Conservation (phyloP, 2,329 filamentous ascomycete genomes). For the Chrysoporthe austroafricana region DNA sequence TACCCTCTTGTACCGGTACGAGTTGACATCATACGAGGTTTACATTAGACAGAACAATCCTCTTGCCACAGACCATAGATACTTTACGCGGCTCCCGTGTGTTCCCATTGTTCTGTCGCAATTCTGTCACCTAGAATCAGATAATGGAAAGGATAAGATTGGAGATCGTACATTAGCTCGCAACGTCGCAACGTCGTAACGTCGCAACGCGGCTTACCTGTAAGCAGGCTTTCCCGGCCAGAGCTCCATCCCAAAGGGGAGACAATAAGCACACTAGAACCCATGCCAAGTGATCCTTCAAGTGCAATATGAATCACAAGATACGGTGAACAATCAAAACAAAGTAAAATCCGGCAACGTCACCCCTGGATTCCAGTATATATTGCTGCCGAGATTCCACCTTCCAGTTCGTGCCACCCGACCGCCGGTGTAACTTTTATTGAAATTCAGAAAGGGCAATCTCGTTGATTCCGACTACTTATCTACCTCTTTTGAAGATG, state of each 20-base stretch:
- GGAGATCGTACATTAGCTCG: too few species aligned
- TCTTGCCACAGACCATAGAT: too few species aligned
- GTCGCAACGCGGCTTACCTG: background rate
- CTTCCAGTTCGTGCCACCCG: background rate
- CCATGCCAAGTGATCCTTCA: constrained; percentile 5
- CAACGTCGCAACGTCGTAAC: background rate
- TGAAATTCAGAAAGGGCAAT: background rate
- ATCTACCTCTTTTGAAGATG: background rate
- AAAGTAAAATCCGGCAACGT: background rate
- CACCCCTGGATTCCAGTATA: background rate
- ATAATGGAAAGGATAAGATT: too few species aligned
- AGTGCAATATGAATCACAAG: background rate
- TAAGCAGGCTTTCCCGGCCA: background rate
- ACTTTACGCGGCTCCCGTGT: too few species aligned
- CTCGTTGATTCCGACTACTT: background rate
- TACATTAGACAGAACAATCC: too few species aligned
- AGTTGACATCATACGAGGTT: too few species aligned
- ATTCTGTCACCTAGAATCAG: too few species aligned
- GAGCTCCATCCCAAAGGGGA: background rate
- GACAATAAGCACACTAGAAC: constrained; percentile 1
- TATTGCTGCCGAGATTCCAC: background rate
- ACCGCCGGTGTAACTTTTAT: background rate
- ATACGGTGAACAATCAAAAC: constrained; percentile 4
- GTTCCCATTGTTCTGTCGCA: too few species aligned
- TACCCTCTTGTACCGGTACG: too few species aligned